Base-by-base conservation (phyloP, 306 rosid genomes). In the Dicorynia guianensis region DNA sequence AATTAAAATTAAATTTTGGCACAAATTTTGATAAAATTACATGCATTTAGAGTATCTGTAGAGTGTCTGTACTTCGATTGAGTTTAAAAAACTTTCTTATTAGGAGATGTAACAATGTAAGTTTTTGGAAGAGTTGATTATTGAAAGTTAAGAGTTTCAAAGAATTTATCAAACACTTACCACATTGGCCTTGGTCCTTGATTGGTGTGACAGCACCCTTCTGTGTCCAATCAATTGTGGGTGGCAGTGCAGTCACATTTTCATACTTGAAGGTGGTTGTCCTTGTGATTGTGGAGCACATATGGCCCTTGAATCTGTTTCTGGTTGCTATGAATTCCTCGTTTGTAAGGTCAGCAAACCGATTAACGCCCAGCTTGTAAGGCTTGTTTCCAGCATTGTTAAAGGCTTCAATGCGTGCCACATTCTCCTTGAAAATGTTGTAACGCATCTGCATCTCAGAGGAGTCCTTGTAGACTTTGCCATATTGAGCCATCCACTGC, bases 111-210 rank as follows among this genome's bases (percentile, higher is more conserved):
- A n/a, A n/a, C n/a, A n/a, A n/a, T n/a, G n/a, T n/a, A n/a, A n/a
- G n/a, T n/a, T n/a, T n/a, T n/a, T n/a, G n/a, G n/a, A n/a, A n/a
- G n/a, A n/a, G n/a, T n/a, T n/a, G n/a, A n/a, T n/a, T n/a, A n/a
- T n/a, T n/a, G n/a, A n/a, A n/a, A n/a, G n/a, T n/a, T n/a, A n/a
- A n/a, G n/a, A n/a, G 63, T 58, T 61, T 61, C 11, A 12, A 35
- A 34, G 7, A 13, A 33, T 12, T 34, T 6, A 61, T 13, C 17
- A n/a, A 1, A 36, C 67, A 8, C 61, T 57, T 60, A 74, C 79
- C 83, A 3, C 80, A 74, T 0, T 48, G 34, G 59, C 84, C 84
- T 59, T 80, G 80, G 65, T 80, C 65, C 71, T 74, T 80, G 44
- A 80, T 30, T 36, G 84, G 80, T 18, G 79, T 80, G 2, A 80